A percentile compares a stretch with the other conserved stretches of the same genome.
These are phyloP conservation scores for Tolypocladium ophioglossoides DNA, from an alignment of 2,329 filamentous ascomycete genomes.

Conservation along the genomic window DNA sequence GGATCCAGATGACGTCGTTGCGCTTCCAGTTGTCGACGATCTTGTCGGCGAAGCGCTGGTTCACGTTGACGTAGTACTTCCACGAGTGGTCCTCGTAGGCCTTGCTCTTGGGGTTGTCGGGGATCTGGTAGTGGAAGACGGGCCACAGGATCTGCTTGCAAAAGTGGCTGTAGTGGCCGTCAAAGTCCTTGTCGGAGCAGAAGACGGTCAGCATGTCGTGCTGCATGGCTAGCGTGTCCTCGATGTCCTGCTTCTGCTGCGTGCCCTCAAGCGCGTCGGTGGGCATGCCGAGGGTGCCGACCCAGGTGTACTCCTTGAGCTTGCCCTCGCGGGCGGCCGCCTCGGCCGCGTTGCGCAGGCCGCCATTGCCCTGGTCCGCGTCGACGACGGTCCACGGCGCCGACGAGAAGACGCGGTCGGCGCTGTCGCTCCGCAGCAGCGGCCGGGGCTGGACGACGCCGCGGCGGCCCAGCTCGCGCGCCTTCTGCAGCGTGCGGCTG, in stretches of 20 bases:
- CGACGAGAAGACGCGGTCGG: slow-evolving; percentile 62
- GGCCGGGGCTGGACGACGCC: slow-evolving; percentile 45
- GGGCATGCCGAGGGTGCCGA: slow-evolving; percentile 88
- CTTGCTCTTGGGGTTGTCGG: slow-evolving; percentile 96
- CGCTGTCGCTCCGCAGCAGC: slow-evolving; percentile 47
- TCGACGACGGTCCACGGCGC: slow-evolving; percentile 75
- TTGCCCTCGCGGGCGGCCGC: slow-evolving; percentile 61
- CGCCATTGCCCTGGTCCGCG: slow-evolving; percentile 86
- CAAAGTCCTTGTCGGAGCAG: slow-evolving; percentile 82
- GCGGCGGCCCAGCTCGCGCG: slow-evolving; percentile 44
- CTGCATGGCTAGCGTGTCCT: slow-evolving; percentile 69
- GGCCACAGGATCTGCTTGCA: slow-evolving; percentile 98
- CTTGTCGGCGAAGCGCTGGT: slow-evolving; percentile 85
- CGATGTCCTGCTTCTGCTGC: slow-evolving; percentile 71
- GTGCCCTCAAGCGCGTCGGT: slow-evolving; percentile 72
- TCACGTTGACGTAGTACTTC: slow-evolving; percentile 87
- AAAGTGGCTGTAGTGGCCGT: slow-evolving; percentile 90
- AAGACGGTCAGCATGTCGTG: slow-evolving; percentile 77
- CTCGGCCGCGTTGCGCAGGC: slow-evolving; percentile 77
- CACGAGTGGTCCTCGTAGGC: slow-evolving; percentile 96
- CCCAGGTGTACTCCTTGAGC: slow-evolving; percentile 71
- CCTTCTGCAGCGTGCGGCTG: slow-evolving; percentile 44
- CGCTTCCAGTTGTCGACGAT: slow-evolving; percentile 89
- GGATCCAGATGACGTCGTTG: slow-evolving; percentile 87
- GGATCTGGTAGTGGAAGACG: slow-evolving; percentile 96